These are phyloP conservation scores for Microbotryum lychnidis-dioicae DNA, from an alignment of 1,284 basidiomycete species.

Conservation along the genomic window DNA sequence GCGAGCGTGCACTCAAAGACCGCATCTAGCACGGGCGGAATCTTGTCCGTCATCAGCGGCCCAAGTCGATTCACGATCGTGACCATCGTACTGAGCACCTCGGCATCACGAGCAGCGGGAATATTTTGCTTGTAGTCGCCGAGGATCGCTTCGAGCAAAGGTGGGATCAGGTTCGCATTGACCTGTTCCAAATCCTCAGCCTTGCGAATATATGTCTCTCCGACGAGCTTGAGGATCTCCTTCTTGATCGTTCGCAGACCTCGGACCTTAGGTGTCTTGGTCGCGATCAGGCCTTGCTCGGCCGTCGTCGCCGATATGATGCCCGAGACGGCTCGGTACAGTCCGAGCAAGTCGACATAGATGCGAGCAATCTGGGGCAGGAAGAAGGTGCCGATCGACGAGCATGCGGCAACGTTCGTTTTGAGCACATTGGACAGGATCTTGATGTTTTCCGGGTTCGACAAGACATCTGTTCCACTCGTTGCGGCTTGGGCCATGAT, in stretches of 20 bases:
- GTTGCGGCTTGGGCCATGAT: slow-evolving; percentile 92
- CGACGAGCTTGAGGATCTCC: slow-evolving; percentile 87
- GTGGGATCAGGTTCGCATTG: slow-evolving; percentile 87
- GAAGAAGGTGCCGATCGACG: slow-evolving; percentile 94
- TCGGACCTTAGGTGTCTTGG: slow-evolving; percentile 94
- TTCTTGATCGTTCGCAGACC: slow-evolving; percentile 96
- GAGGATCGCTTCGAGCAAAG: slow-evolving; percentile 89
- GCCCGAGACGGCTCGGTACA: slow-evolving; percentile 97
- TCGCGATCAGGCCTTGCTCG: slow-evolving; percentile 80
- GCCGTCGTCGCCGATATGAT: slow-evolving; percentile 92
- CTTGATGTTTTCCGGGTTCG: slow-evolving; percentile 89
- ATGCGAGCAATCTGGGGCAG: slow-evolving; percentile 91
- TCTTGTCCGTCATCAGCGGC: slow-evolving; percentile 78
- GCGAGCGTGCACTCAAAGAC: slow-evolving; percentile 95
- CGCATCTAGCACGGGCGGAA: slow-evolving; percentile 91
- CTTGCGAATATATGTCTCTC: slow-evolving; percentile 77
- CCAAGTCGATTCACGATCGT: slow-evolving; percentile 85
- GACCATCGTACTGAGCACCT: slow-evolving; percentile 96
- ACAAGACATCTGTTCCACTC: slow-evolving; percentile 77
- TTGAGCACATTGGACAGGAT: slow-evolving; percentile 95
- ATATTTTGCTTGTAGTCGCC: slow-evolving; percentile 96
- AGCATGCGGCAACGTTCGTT: slow-evolving; percentile 96
- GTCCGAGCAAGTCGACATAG: slow-evolving; percentile 96
- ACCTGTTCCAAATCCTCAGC: slow-evolving; percentile 92
- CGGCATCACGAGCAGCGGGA: slow-evolving; percentile 86